These are phyloP conservation scores for Aspergillus sclerotialis DNA, from an alignment of 2,329 filamentous ascomycete species.

Conservation along the genomic window DNA sequence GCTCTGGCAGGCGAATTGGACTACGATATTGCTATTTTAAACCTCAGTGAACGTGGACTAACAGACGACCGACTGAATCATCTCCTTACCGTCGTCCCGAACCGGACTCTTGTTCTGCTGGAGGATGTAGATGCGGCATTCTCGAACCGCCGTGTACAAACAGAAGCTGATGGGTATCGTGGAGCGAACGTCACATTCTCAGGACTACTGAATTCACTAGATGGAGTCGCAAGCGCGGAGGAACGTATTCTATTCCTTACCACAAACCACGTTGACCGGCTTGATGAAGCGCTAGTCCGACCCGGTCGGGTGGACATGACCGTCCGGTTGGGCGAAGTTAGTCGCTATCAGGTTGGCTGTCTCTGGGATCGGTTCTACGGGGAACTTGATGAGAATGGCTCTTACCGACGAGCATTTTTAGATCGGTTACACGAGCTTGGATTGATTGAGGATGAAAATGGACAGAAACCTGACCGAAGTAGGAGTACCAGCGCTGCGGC, in stretches of 20 bases:
- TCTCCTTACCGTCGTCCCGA: slow-evolving; percentile 76
- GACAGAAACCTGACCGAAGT: slow-evolving; percentile 39
- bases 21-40: slow-evolving; percentile 87
- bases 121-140: slow-evolving; percentile 93
- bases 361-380: slow-evolving; percentile 97
- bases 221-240: slow-evolving; percentile 90
- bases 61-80: slow-evolving; percentile 85
- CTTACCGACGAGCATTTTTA: slow-evolving; percentile 63
- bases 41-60: slow-evolving; percentile 80
- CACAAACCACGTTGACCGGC: slow-evolving; percentile 84
- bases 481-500: slow-evolving; percentile 75
- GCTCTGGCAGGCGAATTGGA: slow-evolving; percentile 87
- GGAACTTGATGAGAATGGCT: slow-evolving; percentile 62
- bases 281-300: slow-evolving; percentile 82
- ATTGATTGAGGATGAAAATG: slow-evolving; percentile 55
- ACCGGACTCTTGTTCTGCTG: slow-evolving; percentile 71
- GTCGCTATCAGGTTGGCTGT: slow-evolving; percentile 70
- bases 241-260: slow-evolving; percentile 91
- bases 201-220: slow-evolving; percentile 74
- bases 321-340: slow-evolving; percentile 80
- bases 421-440: slow-evolving; percentile 61
- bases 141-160: slow-evolving; percentile 63
- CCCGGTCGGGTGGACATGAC: slow-evolving; percentile 94
- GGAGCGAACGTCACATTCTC: slow-evolving; percentile 92
- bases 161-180: slow-evolving; percentile 73